These are phyloP conservation scores for Orbilia javanica DNA, from an alignment of 2,329 filamentous ascomycete genomes.

Conservation along the genomic window DNA sequence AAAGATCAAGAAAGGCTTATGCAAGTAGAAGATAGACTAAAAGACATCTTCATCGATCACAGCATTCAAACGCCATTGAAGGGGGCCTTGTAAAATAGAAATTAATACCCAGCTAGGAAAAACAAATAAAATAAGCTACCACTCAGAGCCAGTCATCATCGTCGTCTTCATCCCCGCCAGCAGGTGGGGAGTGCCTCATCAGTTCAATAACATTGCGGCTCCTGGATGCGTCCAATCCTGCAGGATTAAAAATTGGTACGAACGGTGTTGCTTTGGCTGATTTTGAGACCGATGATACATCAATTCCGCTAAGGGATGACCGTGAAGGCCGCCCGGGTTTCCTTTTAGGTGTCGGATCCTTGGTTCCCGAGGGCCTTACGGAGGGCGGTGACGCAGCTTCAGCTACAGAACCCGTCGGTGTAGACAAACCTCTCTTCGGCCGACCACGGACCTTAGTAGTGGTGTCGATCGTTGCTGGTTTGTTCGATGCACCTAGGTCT, in stretches of 20 bases:
- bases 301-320: slow-evolving; percentile 18
- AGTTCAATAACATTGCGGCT: slow-evolving; percentile 55
- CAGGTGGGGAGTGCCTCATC: slow-evolving; percentile 38
- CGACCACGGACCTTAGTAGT: slow-evolving; percentile 23
- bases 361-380: neutral
- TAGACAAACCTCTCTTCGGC: slow-evolving; percentile 28
- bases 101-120: neutral
- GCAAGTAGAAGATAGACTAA: neutral
- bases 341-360: slow-evolving; percentile 32
- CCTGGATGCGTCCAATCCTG: slow-evolving; percentile 49
- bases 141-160: slow-evolving; percentile 53
- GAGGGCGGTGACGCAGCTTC: neutral
- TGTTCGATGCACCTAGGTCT: slow-evolving; percentile 12
- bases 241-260: slow-evolving; percentile 33
- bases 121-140: neutral
- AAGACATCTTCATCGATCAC: neutral
- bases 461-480: slow-evolving; percentile 10
- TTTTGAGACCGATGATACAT: neutral
- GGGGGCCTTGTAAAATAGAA: neutral
- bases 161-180: slow-evolving; percentile 20
- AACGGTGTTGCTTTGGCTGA: slow-evolving; percentile 7
- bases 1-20: neutral
- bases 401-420: slow-evolving; percentile 16
- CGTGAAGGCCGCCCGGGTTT: slow-evolving; percentile 36
- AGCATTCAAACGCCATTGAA: neutral